Conservation (phyloP, 2,329 filamentous ascomycete genomes). For the Knoxdaviesia proteae region DNA sequence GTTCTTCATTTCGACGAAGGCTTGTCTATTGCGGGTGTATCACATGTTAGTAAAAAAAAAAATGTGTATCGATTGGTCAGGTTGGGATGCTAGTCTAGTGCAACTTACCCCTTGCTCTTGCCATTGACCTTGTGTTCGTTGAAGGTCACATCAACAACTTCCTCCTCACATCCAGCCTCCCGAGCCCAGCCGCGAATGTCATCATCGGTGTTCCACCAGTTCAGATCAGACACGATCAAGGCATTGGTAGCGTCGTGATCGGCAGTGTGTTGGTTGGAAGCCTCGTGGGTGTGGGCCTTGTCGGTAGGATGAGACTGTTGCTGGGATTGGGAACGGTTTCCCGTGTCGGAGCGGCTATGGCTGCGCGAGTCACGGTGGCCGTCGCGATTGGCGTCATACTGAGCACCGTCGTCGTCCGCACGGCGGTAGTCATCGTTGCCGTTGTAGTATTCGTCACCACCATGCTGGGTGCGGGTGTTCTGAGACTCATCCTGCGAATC, state of each 20-base stretch:
- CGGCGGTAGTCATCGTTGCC: too few relatives aligned
- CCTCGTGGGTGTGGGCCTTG: conserved; percentile 17
- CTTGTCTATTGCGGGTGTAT: conserved; percentile 27
- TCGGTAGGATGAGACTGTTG: conserved; percentile 14
- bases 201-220: conserved; percentile 96
- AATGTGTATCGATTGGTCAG: not conserved
- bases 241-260: conserved; percentile 45
- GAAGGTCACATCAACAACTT: conserved; percentile 84
- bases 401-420: conserved; percentile 10
- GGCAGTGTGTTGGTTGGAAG: conserved; percentile 20
- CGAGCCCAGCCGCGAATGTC: conserved; percentile 76
- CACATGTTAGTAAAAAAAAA: not conserved
- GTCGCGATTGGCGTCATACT: conserved; percentile 20
- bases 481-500: too few relatives aligned
- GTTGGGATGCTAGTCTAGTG: not conserved
- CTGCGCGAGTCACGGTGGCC: conserved; percentile 9
- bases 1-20: conserved; percentile 67
- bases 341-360: conserved; percentile 14
- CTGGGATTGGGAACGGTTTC: conserved; percentile 17
- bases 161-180: conserved; percentile 59
- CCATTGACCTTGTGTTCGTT: conserved; percentile 98
- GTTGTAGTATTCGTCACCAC: too few relatives aligned
- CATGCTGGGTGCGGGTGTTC: too few relatives aligned
- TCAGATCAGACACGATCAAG: conserved; percentile 70
- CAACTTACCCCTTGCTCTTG: conserved; percentile 81